Base-by-base conservation (phyloP, 176 grass and related monocot species). In the Chloris gayana region DNA sequence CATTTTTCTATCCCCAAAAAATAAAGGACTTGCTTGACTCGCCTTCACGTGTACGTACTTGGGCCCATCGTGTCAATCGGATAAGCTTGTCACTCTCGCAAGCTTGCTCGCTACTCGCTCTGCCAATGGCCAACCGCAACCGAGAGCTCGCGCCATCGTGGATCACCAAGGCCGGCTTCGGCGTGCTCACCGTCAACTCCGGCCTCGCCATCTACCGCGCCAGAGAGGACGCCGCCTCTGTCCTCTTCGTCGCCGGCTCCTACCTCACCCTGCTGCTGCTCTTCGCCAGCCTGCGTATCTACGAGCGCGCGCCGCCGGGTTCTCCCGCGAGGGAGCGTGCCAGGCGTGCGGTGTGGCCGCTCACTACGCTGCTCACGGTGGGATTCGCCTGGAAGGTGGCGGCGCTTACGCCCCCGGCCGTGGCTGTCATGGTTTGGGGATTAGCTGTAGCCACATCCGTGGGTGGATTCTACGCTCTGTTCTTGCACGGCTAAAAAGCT, bases 381-480 rank as follows among this genome's bases (percentile, higher is more conserved):
- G 47, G 26, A 27, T 76, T 85, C 13, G 56, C 47, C 6, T 79
- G 53, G 25, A 72, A 60, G 83, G 83, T 69, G 39, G 75, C 73
- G 4, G 42, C 31, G 2, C 17, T 73, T 60, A 71, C 79, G 66
- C 83, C 83, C 13, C 15, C 45, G 51, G 7, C 39, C 5, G 59
- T 64, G 15, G 76, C 56, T 10, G 9, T 27, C 19, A 14, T 72
- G 10, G 80, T 72, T 2, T 82, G 80, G 80, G 37, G 19, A 35
- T 22, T 82, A 10, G 67, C 35, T 37, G 7, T 37, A 37, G 35
- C 1, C 35, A 37, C 35, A 37, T 37, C 35, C 35, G 35, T 37
- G 4, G 35, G 35, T 37, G 35, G 35, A 37, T 37, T 37, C 35
- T 5, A 37, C 35, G 35, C 2, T 37, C 35, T 37, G 35, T 37